phyloP scores from a whole-genome alignment of 805 yeast genomes.

The Lipomyces starkeyi region DNA sequence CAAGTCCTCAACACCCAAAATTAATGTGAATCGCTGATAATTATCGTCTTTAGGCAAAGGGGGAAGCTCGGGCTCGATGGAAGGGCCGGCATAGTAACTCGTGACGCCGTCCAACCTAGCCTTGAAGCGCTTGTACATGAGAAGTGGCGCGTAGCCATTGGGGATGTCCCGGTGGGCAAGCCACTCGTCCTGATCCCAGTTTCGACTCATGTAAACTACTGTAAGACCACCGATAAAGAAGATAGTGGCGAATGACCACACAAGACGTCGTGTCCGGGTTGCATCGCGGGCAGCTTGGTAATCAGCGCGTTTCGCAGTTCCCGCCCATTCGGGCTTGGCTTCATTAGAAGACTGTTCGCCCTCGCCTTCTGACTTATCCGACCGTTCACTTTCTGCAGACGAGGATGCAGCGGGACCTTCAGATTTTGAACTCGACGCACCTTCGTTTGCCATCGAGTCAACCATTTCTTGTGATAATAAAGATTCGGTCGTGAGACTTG shows the following conservation, averaged over 20 bases:
- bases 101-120: slow-evolving; percentile 77
- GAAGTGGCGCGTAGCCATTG: slow-evolving; percentile 70
- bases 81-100: slow-evolving; percentile 89
- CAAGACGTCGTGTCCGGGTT: slow-evolving; percentile 22
- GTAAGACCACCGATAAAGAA: slow-evolving; percentile 19
- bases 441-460: slow-evolving; percentile 23
- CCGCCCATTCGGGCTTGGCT: slow-evolving; percentile 55
- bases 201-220: slow-evolving; percentile 28
- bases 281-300: slow-evolving; percentile 47
- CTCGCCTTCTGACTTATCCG: slow-evolving; percentile 33
- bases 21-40: slow-evolving; percentile 87
- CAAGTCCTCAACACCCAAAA: slow-evolving; percentile 85
- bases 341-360: slow-evolving; percentile 5
- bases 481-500: slow-evolving; percentile 34
- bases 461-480: slow-evolving; percentile 29
- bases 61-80: slow-evolving; percentile 78
- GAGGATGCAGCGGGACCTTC: slow-evolving; percentile 19
- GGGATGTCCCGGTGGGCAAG: slow-evolving; percentile 59
- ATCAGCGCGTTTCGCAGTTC: slow-evolving; percentile 52
- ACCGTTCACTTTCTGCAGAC: slow-evolving; percentile 13
- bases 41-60: slow-evolving; percentile 94
- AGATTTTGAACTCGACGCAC: slow-evolving; percentile 7
- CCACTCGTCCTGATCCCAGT: slow-evolving; percentile 61
- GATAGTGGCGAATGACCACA: slow-evolving; percentile 19
- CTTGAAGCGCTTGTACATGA: slow-evolving; percentile 70